Evolutionary conservation across 257 asterid species (phyloP), one percentile per base, ranked within the genome.

Genomic region (Galeopsis tetrahit): DNA sequence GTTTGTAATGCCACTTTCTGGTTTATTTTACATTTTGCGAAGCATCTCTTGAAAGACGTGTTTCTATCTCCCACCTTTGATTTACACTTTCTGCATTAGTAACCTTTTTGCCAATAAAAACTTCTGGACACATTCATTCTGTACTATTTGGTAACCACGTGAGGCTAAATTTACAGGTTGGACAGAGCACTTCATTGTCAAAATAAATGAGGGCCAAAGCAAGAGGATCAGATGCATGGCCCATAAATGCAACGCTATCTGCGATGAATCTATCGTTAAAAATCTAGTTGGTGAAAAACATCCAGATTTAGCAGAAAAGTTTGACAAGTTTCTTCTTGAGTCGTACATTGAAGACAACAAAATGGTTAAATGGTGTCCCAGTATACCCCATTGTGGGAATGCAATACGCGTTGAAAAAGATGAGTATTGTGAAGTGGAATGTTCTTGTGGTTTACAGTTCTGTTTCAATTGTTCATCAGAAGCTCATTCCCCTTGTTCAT

Each of bases 331-430:
- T 83, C 97, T 95, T 63, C 93, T 92, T 13, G 99, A 95, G 83
- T 95, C 99, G 2, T 95, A 95, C 77, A 92, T 95, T 60, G 99
- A 92, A 82, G 99, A 95, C 85, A 95, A 95, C 78, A 91, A 82
- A 79, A 95, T 87, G 98, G 98, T 95, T 38, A 90, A 95, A 76
- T 95, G 99, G 99, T 95, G 98, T 76, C 98, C 98, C 13, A 95
- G 99, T 69, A 65, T 77, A 60, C 99, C 99, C n/a, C 98, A 95
- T 75, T 95, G 99, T 83, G 99, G 99, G 76, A 92, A 88, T 69
- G 99, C 99, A 34, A 90, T 95, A 72, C 84, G 99, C 57, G 88
- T 95, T 9, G 97, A 95, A 77, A 79, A 77, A 46, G 97, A 92
- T 78, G 96, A 83, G 69, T 81, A 86, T 61, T 92, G 96, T 59